phyloP scores from a whole-genome alignment of 805 yeast genomes.

The Phaffomyces opuntiae region DNA sequence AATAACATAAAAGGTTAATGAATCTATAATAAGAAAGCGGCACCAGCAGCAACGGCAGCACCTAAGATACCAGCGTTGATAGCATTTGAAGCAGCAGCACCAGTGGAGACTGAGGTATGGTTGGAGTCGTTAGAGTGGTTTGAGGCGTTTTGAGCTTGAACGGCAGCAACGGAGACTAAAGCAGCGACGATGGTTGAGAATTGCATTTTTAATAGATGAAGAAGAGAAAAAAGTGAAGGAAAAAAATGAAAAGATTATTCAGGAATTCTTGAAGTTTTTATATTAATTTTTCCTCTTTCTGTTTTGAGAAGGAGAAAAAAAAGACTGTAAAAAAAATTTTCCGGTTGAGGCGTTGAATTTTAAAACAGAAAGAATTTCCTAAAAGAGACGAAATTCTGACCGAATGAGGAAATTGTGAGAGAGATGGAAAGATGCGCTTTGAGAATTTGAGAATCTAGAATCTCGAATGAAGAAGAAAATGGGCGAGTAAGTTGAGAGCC shows the following conservation, averaged over 20 bases:
- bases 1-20: neutral
- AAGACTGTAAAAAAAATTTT: neutral
- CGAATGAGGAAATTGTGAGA: too few relatives aligned
- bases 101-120: conserved; percentile 39
- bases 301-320: neutral
- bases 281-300: neutral
- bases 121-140: conserved; percentile 37
- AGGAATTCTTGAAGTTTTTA: neutral
- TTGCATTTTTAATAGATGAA: conserved; percentile 45
- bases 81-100: conserved; percentile 45
- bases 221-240: conserved; percentile 4
- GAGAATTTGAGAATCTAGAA: too few relatives aligned
- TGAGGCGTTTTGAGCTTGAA: conserved; percentile 48
- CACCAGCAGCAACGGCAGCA: conserved; percentile 84
- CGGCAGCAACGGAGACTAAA: conserved; percentile 65
- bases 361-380: too few relatives aligned
- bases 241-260: neutral
- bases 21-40: conserved; percentile 41
- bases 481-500: too few relatives aligned
- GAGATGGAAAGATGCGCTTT: too few relatives aligned
- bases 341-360: neutral
- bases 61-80: conserved; percentile 71
- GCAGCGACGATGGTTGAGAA: conserved; percentile 62
- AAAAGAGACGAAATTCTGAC: too few relatives aligned
- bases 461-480: too few relatives aligned